Base-by-base conservation (phyloP, 495 filamentous ascomycete genomes). In the Neurospora pannonica region DNA sequence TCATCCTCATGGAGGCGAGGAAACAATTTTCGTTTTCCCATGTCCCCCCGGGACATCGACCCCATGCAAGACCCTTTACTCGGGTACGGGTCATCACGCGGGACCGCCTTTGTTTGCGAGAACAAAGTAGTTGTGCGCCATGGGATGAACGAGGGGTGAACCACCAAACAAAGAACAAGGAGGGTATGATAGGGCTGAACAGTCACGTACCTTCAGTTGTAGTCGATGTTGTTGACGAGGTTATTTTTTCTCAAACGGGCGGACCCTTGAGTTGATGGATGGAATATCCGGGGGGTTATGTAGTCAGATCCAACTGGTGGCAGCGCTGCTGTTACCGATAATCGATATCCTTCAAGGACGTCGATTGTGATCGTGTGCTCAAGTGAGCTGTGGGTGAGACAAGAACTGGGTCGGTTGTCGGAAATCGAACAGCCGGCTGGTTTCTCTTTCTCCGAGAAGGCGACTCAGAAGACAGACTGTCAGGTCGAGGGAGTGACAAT, bases 271-370 rank as follows among this genome's bases (percentile, higher is more conserved):
- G 54, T 13, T 67, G 24, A 28, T 24, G 39, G 67, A 34, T 38
- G 39, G 71, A 73, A 60, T 15, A 46, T 46, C 71, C 15, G 46
- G n/a, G 72, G 71, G 67, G 72, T 72, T 74, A 73, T 75, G 69
- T 74, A 73, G 73, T 82, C 84, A 82, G 83, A 77, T 76, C 82
- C 81, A 81, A 78, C 80, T 82, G 77, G 80, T 40, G 76, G 76
- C 78, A 83, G 80, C 80, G 75, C 80, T 77, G 81, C 80, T 82
- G 79, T 77, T 75, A 72, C 72, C 54, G 28, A 67, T 67, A 34
- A 34, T 67, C 74, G 70, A 75, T 76, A 79, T 80, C 81, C 80
- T 76, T 82, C 81, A 80, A 83, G 81, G 80, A 82, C 77, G 69
- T 74, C 48, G 42, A 75, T 69, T 48, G 78, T 73, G 71, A 81